phyloP scores from a whole-genome alignment of 23 red algal species.

The Gracilaria domingensis region DNA sequence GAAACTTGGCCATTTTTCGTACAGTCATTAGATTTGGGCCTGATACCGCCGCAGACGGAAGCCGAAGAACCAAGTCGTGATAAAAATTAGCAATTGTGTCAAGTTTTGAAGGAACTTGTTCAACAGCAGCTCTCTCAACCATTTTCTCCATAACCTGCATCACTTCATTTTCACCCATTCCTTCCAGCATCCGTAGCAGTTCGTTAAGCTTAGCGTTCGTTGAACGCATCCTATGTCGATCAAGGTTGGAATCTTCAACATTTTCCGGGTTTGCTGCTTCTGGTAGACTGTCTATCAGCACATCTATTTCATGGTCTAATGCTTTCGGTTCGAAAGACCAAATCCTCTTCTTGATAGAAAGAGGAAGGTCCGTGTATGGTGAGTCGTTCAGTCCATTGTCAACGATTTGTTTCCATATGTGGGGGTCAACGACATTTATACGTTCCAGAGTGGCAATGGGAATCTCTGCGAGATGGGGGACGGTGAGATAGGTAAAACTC shows the following conservation, averaged over 20 bases:
- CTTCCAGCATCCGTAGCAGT: slow-evolving; percentile 39
- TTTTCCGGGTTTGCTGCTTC: slow-evolving; percentile 20
- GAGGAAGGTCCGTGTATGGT: slow-evolving; percentile 61
- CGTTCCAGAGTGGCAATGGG: slow-evolving; percentile 49
- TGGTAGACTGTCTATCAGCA: slow-evolving; percentile 37
- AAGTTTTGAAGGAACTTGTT: slow-evolving; percentile 23
- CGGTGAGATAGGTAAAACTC: slow-evolving; percentile 65
- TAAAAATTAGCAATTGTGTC: slow-evolving; percentile 47
- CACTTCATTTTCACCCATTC: slow-evolving; percentile 45
- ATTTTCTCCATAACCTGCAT: slow-evolving; percentile 39
- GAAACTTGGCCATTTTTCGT: slow-evolving; percentile 64
- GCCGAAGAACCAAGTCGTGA: slow-evolving; percentile 52
- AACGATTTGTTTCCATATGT: slow-evolving; percentile 68
- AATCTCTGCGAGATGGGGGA: slow-evolving; percentile 60
- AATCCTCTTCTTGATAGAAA: slow-evolving; percentile 67
- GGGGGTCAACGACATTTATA: slow-evolving; percentile 44
- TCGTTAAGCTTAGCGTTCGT: slow-evolving; percentile 44
- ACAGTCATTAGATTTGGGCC: slow-evolving; percentile 27
- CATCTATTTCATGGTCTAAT: slow-evolving; percentile 63
- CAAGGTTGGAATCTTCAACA: slow-evolving; percentile 19
- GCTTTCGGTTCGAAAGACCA: slow-evolving; percentile 55
- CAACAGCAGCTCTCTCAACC: slow-evolving; percentile 33
- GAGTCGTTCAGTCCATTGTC: slow-evolving; percentile 69
- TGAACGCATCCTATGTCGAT: slow-evolving; percentile 33
- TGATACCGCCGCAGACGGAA: neutral